Base-by-base conservation (phyloP, 208 protist species). In the Crithidia fasciculata region DNA sequence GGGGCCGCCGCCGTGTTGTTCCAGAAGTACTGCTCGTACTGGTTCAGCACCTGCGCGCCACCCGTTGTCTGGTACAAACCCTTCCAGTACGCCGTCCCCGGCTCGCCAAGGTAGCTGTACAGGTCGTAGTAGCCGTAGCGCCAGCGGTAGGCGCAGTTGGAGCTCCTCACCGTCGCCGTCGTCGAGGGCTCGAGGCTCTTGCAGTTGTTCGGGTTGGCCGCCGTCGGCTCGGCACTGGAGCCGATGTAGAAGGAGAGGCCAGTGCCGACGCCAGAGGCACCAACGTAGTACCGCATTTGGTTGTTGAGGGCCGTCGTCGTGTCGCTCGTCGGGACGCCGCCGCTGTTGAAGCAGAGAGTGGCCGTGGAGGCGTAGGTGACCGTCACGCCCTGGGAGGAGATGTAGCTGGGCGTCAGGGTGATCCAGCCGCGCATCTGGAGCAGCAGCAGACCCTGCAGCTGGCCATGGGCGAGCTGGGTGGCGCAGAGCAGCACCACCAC, bases 131-230 rank as follows among this genome's bases (percentile, higher is more conserved):
- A 85, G 36, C 85, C 85, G 54, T 81, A 81, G 41, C 65, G 59
- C 72, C 70, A 90, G 71, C 85, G 85, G 81, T 87, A 90, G 41
- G 52, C 60, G 47, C 85, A 90, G 56, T 69, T 74, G 9, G 28
- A 68, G 50, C 82, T 81, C 71, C 61, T 85, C 54, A 36, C 41
- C 37, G 52, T 6, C 8, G 36, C 28, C 36, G 54, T 50, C 2
- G 40, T 41, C 7, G 40, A 53, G 5, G 53, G 41, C 15, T 53
- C 15, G 4, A 5, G 58, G 6, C 72, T 50, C 3, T 13, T 39
- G 69, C 82, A 87, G 3, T 3, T 13, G 72, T 68, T 81, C 16
- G 28, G 16, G 40, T 58, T 50, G 5, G 19, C 8, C 19, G 58
- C 37, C 2, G 58, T 54, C 4, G 82, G 81, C 59, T 65, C 12